phyloP scores from a whole-genome alignment of 306 rosid species.

The Canavalia ensiformis region DNA sequence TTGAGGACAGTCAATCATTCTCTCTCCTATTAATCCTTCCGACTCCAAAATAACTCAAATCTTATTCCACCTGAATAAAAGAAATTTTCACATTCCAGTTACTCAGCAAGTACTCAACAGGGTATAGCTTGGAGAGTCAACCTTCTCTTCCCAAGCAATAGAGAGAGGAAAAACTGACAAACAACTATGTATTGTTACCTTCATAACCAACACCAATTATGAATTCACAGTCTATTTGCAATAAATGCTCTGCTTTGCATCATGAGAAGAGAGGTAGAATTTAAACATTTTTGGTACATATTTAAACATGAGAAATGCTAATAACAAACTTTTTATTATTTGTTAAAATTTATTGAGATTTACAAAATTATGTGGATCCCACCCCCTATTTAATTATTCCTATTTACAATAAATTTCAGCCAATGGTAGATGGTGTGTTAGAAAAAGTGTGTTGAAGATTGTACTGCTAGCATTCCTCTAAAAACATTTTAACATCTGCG shows the following conservation, averaged over 20 bases:
- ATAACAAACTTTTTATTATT: too few relatives aligned
- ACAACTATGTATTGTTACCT: slow-evolving; percentile 5
- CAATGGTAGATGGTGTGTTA: too few relatives aligned
- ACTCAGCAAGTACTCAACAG: not conserved
- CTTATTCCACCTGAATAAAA: not conserved
- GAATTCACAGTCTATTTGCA: not conserved
- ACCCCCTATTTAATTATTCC: too few relatives aligned
- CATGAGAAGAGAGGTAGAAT: not conserved
- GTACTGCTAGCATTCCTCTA: not conserved
- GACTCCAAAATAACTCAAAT: slow-evolving; percentile 19
- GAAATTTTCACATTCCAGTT: slow-evolving; percentile 32
- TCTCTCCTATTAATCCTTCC: not conserved
- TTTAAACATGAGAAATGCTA: too few relatives aligned
- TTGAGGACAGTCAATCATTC: slow-evolving; percentile 1
- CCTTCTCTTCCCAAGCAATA: not conserved
- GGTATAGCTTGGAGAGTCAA: slow-evolving; percentile 17
- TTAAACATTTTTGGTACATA: not conserved
- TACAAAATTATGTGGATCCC: too few relatives aligned
- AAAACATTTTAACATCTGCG: not conserved
- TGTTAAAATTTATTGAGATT: too few relatives aligned
- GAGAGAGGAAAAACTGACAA: too few relatives aligned
- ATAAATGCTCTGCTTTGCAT: not conserved
- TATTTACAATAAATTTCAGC: too few relatives aligned
- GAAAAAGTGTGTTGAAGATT: too few relatives aligned
- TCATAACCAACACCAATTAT: slow-evolving; percentile 4